Evolutionary conservation across 768 basidiomycete genomes (phyloP).

Genomic region (Hygrocybe coccinea): DNA sequence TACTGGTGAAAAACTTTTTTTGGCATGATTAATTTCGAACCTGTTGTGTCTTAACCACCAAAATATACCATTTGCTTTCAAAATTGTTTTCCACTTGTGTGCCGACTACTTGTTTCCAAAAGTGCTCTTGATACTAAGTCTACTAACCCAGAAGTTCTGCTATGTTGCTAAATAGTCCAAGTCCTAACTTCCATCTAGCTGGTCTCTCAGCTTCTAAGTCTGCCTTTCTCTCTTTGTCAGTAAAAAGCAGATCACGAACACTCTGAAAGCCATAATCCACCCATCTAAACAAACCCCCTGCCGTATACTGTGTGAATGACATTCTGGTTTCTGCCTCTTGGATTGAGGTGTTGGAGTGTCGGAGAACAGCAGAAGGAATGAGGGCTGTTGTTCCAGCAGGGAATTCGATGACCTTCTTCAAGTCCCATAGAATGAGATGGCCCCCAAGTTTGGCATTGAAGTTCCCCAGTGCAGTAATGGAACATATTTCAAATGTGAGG

Average conservation of each 20-base stretch:
- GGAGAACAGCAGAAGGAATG: constrained; percentile 21
- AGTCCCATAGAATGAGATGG: constrained; percentile 24
- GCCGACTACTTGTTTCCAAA: too few species aligned
- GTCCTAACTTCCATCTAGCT: neutral
- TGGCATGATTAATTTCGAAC: too few species aligned
- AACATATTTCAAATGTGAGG: constrained; percentile 21
- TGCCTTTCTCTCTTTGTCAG: neutral
- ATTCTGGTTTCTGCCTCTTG: constrained; percentile 12
- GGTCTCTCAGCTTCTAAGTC: neutral
- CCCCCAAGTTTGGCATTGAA: constrained; percentile 21
- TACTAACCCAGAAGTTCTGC: too few species aligned
- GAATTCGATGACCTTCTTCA: constrained; percentile 20
- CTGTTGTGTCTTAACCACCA: too few species aligned
- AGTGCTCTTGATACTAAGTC: too few species aligned
- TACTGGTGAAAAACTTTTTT: too few species aligned
- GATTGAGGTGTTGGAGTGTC: constrained; percentile 18
- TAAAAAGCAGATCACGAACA: neutral
- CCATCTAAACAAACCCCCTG: constrained; percentile 22
- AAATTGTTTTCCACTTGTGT: too few species aligned
- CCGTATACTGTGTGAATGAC: constrained; percentile 20
- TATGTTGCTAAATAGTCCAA: neutral
- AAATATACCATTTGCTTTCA: too few species aligned
- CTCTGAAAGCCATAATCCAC: constrained; percentile 16
- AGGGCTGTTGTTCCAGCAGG: constrained; percentile 20
- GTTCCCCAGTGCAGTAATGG: constrained; percentile 23